Evolutionary conservation across 1,284 basidiomycete species (phyloP).

Genomic region (Thecaphora thlaspeos): DNA sequence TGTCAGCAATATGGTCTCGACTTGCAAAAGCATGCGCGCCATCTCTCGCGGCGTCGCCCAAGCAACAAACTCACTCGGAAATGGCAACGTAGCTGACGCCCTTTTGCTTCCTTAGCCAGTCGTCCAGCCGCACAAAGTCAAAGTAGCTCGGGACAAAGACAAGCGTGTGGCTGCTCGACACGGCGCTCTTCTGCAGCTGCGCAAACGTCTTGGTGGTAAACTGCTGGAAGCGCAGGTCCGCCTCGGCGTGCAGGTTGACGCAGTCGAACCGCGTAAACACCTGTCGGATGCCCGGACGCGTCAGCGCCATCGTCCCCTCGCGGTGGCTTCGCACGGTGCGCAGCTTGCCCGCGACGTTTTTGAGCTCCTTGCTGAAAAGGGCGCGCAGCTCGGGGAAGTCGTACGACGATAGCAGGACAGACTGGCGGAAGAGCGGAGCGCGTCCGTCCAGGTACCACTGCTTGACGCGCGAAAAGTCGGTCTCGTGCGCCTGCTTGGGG

Average conservation of each 20-base stretch:
- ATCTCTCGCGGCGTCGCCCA: no score
- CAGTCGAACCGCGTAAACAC: slow-evolving; percentile 75
- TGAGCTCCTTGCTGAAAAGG: slow-evolving; percentile 71
- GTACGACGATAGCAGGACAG: slow-evolving; percentile 80
- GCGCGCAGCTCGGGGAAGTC: slow-evolving; percentile 85
- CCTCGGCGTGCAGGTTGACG: slow-evolving; percentile 71
- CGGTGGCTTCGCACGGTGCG: slow-evolving; percentile 17
- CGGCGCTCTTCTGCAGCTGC: slow-evolving; percentile 79
- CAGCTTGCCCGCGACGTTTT: slow-evolving; percentile 82
- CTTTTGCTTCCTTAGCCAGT: slow-evolving; percentile 68
- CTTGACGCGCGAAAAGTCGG: slow-evolving; percentile 94
- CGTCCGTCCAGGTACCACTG: slow-evolving; percentile 94
- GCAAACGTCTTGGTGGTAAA: slow-evolving; percentile 86
- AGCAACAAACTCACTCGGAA: slow-evolving; percentile 71
- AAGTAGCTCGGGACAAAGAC: slow-evolving; percentile 93
- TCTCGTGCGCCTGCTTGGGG: slow-evolving; percentile 86
- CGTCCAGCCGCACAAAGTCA: slow-evolving; percentile 89
- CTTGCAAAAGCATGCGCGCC: no score
- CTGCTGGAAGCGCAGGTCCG: slow-evolving; percentile 79
- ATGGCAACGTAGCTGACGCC: slow-evolving; percentile 71
- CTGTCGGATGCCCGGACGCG: slow-evolving; percentile 59
- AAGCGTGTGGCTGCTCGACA: slow-evolving; percentile 80
- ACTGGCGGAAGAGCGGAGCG: slow-evolving; percentile 76
- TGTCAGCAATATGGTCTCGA: slow-evolving; percentile 9
- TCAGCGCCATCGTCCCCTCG: slow-evolving; percentile 22